Percentiles rank a stretch among this genome's conserved stretches.
Evolutionary conservation across 805 yeast species (phyloP).

Genomic region (Saturnispora gosingensis): DNA sequence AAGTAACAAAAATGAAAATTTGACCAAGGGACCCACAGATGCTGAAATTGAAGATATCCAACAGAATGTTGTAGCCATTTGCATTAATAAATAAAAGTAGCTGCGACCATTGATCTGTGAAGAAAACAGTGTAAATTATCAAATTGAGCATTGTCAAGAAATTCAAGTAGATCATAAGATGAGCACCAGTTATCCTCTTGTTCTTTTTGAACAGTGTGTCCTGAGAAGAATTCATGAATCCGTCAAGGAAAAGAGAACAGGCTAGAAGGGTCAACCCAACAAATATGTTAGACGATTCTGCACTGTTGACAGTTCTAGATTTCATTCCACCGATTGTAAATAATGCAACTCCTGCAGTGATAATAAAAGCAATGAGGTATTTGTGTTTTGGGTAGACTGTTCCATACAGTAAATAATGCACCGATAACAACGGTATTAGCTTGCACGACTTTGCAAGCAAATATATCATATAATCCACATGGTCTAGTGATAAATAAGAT

Average conservation of each 20-base stretch:
- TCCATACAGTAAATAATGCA: conserved; percentile 64
- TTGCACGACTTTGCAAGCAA: conserved; percentile 90
- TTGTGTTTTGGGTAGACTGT: conserved; percentile 67
- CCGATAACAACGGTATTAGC: conserved; percentile 85
- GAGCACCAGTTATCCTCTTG: conserved; percentile 63
- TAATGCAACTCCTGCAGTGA: conserved; percentile 73
- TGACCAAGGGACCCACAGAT: conserved; percentile 87
- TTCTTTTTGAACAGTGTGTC: conserved; percentile 61
- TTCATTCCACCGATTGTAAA: conserved; percentile 48
- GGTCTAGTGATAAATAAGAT: conserved; percentile 66
- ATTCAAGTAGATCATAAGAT: conserved; percentile 68
- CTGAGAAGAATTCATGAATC: conserved; percentile 88
- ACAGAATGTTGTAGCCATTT: conserved; percentile 44
- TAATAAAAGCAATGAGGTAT: conserved; percentile 65
- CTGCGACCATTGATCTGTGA: conserved; percentile 42
- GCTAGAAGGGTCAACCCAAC: conserved; percentile 55
- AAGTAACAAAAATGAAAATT: conserved; percentile 78
- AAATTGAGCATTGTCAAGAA: conserved; percentile 39
- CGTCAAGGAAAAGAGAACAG: conserved; percentile 71
- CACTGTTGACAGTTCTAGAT: conserved; percentile 32
- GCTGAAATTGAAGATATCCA: conserved; percentile 59
- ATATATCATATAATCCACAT: conserved; percentile 79
- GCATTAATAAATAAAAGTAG: conserved; percentile 37
- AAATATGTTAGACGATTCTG: conserved; percentile 44
- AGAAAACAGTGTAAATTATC: conserved; percentile 35